Evolutionary conservation across 2,329 filamentous ascomycete genomes (phyloP), one percentile per base, ranked within the genome.

Genomic region (Dactylonectria macrodidyma): DNA sequence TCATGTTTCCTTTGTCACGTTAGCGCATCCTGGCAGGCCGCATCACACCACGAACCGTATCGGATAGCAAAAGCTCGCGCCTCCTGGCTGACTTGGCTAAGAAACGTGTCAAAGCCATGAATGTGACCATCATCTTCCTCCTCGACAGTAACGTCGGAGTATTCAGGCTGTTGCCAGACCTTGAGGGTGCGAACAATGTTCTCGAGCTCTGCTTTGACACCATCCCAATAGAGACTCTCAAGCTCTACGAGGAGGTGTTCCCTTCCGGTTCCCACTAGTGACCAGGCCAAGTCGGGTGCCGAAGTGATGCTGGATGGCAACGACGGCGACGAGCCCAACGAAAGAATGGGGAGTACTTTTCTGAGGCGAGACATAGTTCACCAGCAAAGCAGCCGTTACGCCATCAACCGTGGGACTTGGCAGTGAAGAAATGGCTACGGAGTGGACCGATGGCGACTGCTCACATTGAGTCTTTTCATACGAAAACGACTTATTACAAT

Each of bases 101-200:
- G 62, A 26, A 74, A 74, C 1, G 72, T 74, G 38, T 74, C 72
- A 30, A 69, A 74, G 14, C 72, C 71, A 19, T 74, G 71, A 1
- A 74, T 57, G 9, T 67, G 68, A 22, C 44, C 47, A 14, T 71
- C 65, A 1, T 67, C 22, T 24, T 74, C 72, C 5, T 74, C 72
- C 10, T 59, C 26, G 12, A 71, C 54, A 16, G 44, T 54, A 11
- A 72, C 70, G 16, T 66, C 51, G 0, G 62, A 33, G 22, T 58
- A 66, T 19, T 74, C 61, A 36, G 70, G 62, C 24, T 68, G 66
- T 41, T 72, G 67, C 72, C 72, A 74, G 4, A 46, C 51, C 38
- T 66, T 72, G 30, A 74, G 70, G 4, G 71, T 74, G 2, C 67
- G 69, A 24, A 74, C 58, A 33, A 74, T 74, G 51, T 74, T 73